These are phyloP conservation scores for Micractinium conductrix DNA, from an alignment of 139 green algal genomes.

Conservation along the genomic window DNA sequence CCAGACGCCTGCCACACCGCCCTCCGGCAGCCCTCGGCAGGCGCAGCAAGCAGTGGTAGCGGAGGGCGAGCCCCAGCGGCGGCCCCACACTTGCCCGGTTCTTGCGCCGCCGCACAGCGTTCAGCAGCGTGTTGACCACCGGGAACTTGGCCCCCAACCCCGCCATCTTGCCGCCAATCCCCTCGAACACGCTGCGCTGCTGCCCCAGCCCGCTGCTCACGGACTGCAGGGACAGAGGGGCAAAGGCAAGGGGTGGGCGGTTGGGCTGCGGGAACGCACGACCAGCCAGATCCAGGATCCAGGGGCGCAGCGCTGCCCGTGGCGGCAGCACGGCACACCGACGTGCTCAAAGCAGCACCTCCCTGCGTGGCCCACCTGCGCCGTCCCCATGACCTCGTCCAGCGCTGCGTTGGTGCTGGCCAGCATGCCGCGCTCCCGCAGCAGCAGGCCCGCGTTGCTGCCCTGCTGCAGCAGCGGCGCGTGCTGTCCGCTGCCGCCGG, in stretches of 20 bases:
- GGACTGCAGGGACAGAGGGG: constrained; percentile 40
- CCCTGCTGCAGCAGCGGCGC: constrained; percentile 50
- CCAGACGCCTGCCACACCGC: not conserved
- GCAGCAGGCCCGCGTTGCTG: constrained; percentile 58
- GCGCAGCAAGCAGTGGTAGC: not conserved
- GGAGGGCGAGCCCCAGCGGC: too few relatives aligned
- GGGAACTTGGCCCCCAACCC: constrained; percentile 79
- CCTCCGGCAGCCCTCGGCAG: not conserved
- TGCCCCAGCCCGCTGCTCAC: constrained; percentile 69
- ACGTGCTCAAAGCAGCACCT: too few relatives aligned
- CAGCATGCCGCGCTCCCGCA: constrained; percentile 85
- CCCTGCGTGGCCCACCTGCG: constrained; percentile 35
- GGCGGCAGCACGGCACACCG: too few relatives aligned
- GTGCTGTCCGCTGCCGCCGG: constrained; percentile 39
- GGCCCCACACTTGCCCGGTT: constrained; percentile 25
- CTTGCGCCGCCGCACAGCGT: constrained; percentile 85
- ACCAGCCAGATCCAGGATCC: not conserved
- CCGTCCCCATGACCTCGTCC: constrained; percentile 87
- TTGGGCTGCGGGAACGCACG: not conserved
- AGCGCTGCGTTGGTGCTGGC: constrained; percentile 53
- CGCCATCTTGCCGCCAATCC: constrained; percentile 65
- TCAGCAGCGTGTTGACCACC: constrained; percentile 86
- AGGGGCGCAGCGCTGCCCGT: not conserved
- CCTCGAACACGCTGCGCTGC: constrained; percentile 68
- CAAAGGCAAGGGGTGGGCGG: not conserved